Base-by-base conservation (phyloP, 352 stramenopile genomes). In the Albugo laibachii region DNA sequence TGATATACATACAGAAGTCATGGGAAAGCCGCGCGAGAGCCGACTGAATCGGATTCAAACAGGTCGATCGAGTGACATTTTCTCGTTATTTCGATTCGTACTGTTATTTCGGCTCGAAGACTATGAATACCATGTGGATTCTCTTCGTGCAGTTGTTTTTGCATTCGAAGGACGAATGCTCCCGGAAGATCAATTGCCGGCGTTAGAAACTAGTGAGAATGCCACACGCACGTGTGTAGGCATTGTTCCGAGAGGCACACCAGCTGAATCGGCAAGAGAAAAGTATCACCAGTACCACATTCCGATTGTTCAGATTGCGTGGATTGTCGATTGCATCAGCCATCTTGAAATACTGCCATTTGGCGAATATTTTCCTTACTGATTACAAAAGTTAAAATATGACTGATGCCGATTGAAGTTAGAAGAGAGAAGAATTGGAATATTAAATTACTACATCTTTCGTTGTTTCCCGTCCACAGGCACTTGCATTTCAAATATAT, bases 401-500 rank as follows among this genome's bases (percentile, higher is more conserved):
- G 16, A 31, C 15, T 14, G 11, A 11, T 4, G 34, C 10, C 14
- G 31, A 31, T 5, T 15, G 10, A 1, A 31, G 24, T 31, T 31
- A 3, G 8, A 31, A 31, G 24, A 10, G 24, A 8, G 24, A 31
- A 31, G 8, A 31, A n/a, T n/a, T 31, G 24, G 24, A 31, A 31
- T 31, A 31, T 31, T 31, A 31, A 31, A 31, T 31, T 31, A 31
- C 24, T 31, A 8, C 24, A 31, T 31, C 8, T 31, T 48, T 43
- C 16, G 38, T 24, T 19, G 16, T 8, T 19, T 43, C 20, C 62
- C 63, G 47, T 86, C 69, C 49, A 92, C 79, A 0, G 79, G 79
- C 50, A 92, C 79, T 46, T 92, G 79, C 79, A 92, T 92, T 60
- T 92, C 79, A 48, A 92, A 92, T 45, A 92, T 91, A 49, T 92